These are phyloP conservation scores for Pontederia crassipes DNA, from an alignment of 176 grass and related monocot genomes.

Conservation along the genomic window DNA sequence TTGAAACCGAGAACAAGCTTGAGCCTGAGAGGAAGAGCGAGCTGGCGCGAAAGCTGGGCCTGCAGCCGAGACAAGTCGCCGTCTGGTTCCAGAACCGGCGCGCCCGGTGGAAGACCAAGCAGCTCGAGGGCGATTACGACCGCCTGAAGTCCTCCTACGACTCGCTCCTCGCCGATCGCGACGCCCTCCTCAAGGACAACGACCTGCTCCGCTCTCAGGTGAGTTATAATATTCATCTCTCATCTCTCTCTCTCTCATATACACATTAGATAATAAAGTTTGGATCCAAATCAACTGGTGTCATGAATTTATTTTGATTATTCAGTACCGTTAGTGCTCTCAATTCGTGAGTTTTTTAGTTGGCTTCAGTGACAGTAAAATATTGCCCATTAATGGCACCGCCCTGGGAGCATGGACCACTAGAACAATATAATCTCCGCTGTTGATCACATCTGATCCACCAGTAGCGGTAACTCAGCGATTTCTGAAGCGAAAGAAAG, in stretches of 20 bases:
- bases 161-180: slow-evolving; percentile 40
- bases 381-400: too few species aligned
- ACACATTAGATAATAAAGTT: too few species aligned
- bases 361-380: too few species aligned
- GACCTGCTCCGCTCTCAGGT: slow-evolving; percentile 57
- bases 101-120: slow-evolving; percentile 80
- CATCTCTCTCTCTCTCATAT: background rate
- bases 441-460: too few species aligned
- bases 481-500: background rate
- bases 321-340: too few species aligned
- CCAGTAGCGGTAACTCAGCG: background rate
- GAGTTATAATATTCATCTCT: background rate
- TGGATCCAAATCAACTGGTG: too few species aligned
- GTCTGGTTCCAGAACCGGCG: slow-evolving; percentile 96
- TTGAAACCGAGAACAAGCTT: slow-evolving; percentile 37
- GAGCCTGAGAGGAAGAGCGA: slow-evolving; percentile 76
- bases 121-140: slow-evolving; percentile 75
- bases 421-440: too few species aligned
- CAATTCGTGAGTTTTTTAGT: too few species aligned
- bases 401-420: too few species aligned
- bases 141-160: slow-evolving; percentile 54
- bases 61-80: slow-evolving; percentile 78
- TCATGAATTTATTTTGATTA: too few species aligned
- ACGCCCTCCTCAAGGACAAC: slow-evolving; percentile 57
- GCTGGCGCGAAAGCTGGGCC: slow-evolving; percentile 54